Percentiles rank a stretch among this genome's conserved stretches.
phyloP scores from a whole-genome alignment of 2,329 filamentous ascomycete species.

The Talaromyces sp. region DNA sequence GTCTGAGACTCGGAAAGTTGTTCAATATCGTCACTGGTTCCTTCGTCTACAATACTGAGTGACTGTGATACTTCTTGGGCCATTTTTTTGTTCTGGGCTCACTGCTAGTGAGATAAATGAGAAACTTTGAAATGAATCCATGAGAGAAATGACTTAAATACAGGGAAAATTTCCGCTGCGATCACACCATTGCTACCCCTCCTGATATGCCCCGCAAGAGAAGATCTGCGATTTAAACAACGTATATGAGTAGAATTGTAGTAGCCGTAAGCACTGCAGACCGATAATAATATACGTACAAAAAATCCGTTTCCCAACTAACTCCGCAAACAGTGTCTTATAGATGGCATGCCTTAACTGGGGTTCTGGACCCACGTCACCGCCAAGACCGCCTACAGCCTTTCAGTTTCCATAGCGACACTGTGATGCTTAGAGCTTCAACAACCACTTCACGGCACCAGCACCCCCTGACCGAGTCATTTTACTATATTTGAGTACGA shows the following conservation, averaged over 20 bases:
- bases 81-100: not conserved
- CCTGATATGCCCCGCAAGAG: not conserved
- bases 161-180: not conserved
- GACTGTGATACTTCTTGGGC: not conserved
- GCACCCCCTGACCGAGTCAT: not conserved
- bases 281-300: no score
- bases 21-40: constrained; percentile 5
- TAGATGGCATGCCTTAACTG: not conserved
- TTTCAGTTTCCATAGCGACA: constrained; percentile 5
- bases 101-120: not conserved
- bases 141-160: not conserved
- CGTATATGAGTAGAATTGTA: not conserved
- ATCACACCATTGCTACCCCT: constrained; percentile 1
- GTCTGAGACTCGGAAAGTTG: not conserved
- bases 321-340: not conserved
- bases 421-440: not conserved
- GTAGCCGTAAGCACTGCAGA: no score
- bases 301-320: not conserved
- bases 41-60: not conserved
- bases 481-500: not conserved
- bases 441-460: not conserved
- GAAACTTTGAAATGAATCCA: no score
- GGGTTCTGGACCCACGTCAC: not conserved
- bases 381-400: not conserved
- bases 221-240: not conserved